phyloP scores from a whole-genome alignment of 805 yeast genomes.

The Yamadazyma scolyti region DNA sequence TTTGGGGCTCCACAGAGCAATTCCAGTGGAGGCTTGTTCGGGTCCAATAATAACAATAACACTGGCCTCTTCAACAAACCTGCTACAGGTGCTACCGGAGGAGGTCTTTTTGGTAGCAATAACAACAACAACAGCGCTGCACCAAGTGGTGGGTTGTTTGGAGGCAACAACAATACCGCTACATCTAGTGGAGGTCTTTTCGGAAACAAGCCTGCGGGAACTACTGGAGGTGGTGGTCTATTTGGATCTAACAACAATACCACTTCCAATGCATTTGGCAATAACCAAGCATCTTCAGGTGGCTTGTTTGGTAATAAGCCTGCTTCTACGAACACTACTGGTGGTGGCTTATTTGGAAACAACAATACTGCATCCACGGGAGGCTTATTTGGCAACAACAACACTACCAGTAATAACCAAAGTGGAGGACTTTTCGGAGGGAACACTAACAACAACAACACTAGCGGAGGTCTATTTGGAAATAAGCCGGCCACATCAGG shows the following conservation, averaged over 20 bases:
- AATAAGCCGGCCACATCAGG: constrained; percentile 7
- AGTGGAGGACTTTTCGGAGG: constrained; percentile 13
- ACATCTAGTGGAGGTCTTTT: constrained; percentile 22
- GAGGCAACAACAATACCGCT: constrained; percentile 20
- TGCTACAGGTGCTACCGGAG: constrained; percentile 18
- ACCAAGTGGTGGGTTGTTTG: constrained; percentile 20
- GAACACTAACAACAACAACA: constrained; percentile 9
- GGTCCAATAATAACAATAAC: constrained; percentile 7
- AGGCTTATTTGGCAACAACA: constrained; percentile 18
- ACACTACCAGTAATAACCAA: constrained; percentile 14
- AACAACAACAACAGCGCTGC: constrained; percentile 5
- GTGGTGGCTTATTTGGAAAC: constrained; percentile 24
- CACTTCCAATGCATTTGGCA: constrained; percentile 20
- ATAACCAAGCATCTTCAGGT: constrained; percentile 12
- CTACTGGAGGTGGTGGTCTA: constrained; percentile 19
- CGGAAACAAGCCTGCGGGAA: constrained; percentile 14
- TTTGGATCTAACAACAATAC: constrained; percentile 20
- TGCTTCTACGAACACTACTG: constrained; percentile 7
- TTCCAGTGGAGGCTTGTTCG: constrained; percentile 42
- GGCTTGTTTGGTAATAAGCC: constrained; percentile 21
- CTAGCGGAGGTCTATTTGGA: constrained; percentile 17
- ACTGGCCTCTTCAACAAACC: constrained; percentile 45
- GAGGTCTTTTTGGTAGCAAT: constrained; percentile 41
- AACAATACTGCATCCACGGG: constrained; percentile 16
- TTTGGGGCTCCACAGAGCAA: constrained; percentile 16